Evolutionary conservation across 306 rosid genomes (phyloP).

Genomic region (Prunus persica): Prunus_persica_NCBIv2 NC_034011.1:26974501-26975000

Average conservation of each 20-base stretch:
- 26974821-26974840: constrained; percentile 75
- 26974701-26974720: constrained; percentile 55
- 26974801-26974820: constrained; percentile 75
- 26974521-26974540: neutral
- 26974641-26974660: constrained; percentile 88
- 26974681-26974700: constrained; percentile 73
- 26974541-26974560: neutral
- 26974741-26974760: constrained; percentile 30
- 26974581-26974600: neutral
- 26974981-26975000: constrained; percentile 11
- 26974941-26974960: constrained; percentile 1
- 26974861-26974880: neutral
- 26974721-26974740: constrained; percentile 34
- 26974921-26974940: neutral
- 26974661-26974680: constrained; percentile 90
- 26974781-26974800: constrained; percentile 38
- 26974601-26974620: constrained; percentile 32
- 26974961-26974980: neutral
- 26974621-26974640: constrained; percentile 88
- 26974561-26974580: neutral
- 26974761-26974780: constrained; percentile 30
- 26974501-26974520: neutral
- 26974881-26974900: neutral
- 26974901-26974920: neutral
- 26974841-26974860: constrained; percentile 71